Base-by-base conservation (phyloP, 75 land plant genomes). In the Picea sitchensis region DNA sequence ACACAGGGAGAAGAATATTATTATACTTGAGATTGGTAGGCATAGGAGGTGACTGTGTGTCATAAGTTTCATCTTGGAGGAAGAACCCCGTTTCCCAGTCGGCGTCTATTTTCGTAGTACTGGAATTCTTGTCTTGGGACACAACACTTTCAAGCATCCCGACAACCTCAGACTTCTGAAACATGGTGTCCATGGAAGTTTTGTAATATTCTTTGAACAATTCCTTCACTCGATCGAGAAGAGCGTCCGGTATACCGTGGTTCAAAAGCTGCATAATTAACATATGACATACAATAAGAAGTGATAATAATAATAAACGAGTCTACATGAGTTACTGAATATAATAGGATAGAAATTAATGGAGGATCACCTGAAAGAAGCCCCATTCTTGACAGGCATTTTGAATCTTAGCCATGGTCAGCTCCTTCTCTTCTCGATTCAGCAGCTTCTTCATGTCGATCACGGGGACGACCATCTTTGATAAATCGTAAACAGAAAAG, bases 301-400 rank as follows among this genome's bases (percentile, higher is more conserved):
- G 26, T 26, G 26, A 26, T 26, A 26, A 26, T 26, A 26, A 26
- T 26, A 26, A 26, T 26, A 26, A 26, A 0, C 26, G 26, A 26
- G 26, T 59, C 18, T 36, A 36, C 1, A 61, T 6, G 9, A 47
- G 9, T 47, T 47, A 51, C 1, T 11, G 12, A 51, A 51, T 9
- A 51, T 11, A 9, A 11, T 23, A 64, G 32, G 3, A 13, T 31
- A 26, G 3, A 14, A 64, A 30, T 30, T 64, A 71, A 44, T 71
- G 0, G 3, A 5, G 11, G 11, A 71, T 18, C 4, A 92, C 94
- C 90, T 92, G 88, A 82, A 92, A 92, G 86, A 92, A 92, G 13
- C 94, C 94, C 92, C 92, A 92, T 62, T 92, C 84, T 76, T 86
- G 77, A 44, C 94, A 92, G 11, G 94, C 94, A 78, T 83, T 82